Base-by-base conservation (phyloP, 148 eudicot species). In the Vaccinium vitisidaea region DNA sequence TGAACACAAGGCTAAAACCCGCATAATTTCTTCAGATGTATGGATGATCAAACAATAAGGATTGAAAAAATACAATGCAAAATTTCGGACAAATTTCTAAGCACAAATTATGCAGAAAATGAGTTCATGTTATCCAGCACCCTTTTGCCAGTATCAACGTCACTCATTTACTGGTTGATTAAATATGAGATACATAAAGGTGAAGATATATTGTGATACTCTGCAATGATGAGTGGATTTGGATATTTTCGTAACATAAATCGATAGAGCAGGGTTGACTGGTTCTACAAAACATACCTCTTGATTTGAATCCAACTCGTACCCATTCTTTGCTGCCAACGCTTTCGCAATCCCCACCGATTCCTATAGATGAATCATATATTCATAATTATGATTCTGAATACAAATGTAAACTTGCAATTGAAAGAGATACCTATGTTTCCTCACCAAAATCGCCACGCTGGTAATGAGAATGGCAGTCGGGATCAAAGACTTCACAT, bases 321-420 rank as follows among this genome's bases (percentile, higher is more conserved):
- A 95, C 53, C 99, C 98, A 86, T 97, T 95, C 90, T 95, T 97
- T 85, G 99, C 95, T 80, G 99, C 98, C 90, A 97, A 89, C 74
- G 99, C 98, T 89, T 95, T 97, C 32, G 99, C 99, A 56, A 97
- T 97, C 81, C 99, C 99, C 84, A 97, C 98, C 79, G 98, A 97
- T 92, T 95, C 99, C 98, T 95, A 56, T 65, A 86, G 39, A 25
- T 84, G 87, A 61, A 59, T 79, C 23, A 32, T 36, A 36, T 36
- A 36, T 36, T 36, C 39, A 76, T 55, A 84, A 32, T 52, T 23
- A 78, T 75, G 86, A n/a, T 25, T 49, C 53, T 75, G 58, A 82
- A 46, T 77, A 13, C 25, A 71, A 88, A 85, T 13, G 52, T 54
- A 82, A 75, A 75, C 19, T 14, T 49, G 10, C 46, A 73, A 65